Conservation (phyloP, 345 rosid genomes). For the Eucalyptus sp. region DNA sequence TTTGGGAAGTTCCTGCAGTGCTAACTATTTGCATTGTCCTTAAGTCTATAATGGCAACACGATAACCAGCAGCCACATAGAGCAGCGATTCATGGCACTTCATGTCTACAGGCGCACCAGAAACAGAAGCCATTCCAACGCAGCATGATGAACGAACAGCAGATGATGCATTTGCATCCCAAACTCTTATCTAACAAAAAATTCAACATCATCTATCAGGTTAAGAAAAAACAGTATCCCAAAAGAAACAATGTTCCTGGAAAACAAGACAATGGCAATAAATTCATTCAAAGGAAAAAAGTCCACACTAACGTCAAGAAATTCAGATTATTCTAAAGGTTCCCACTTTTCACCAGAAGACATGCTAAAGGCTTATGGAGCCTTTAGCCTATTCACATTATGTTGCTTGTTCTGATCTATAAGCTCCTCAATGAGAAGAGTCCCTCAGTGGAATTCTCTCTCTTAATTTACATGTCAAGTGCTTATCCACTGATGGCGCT, state of each 20-base stretch:
- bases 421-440: neutral
- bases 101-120: constrained; percentile 36
- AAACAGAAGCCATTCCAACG: constrained; percentile 48
- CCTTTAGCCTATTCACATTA: neutral
- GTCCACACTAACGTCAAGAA: neutral
- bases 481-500: neutral
- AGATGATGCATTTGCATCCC: constrained; percentile 50
- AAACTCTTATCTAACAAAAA: constrained; percentile 41
- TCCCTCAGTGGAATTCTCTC: neutral
- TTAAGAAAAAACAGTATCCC: neutral
- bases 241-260: neutral
- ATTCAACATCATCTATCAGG: neutral
- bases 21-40: constrained; percentile 55
- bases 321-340: neutral
- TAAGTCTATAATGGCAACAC: constrained; percentile 40
- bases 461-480: neutral
- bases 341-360: neutral
- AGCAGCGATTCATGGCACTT: constrained; percentile 49
- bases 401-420: neutral
- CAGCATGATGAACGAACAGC: constrained; percentile 50
- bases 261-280: neutral
- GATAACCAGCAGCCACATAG: constrained; percentile 55
- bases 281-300: neutral
- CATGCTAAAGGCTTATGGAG: neutral
- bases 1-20: constrained; percentile 13